Evolutionary conservation across 2,329 filamentous ascomycete genomes (phyloP).

Genomic region (Camillea tinctor): DNA sequence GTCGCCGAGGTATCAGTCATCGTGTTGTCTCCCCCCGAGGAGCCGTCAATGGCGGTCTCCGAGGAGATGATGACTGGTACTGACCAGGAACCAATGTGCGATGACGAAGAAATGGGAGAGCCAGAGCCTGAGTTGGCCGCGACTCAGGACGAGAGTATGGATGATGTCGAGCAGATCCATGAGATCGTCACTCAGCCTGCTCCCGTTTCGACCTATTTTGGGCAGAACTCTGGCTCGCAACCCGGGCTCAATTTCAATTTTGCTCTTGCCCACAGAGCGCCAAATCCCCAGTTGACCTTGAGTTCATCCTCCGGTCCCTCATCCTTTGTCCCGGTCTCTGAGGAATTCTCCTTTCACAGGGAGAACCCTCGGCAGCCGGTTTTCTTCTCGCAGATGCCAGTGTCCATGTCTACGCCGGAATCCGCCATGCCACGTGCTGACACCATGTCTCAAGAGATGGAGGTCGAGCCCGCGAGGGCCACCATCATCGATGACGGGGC

Average conservation of each 20-base stretch:
- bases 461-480: neutral
- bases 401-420: neutral
- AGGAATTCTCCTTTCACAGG: neutral
- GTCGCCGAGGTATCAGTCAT: neutral
- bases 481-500: neutral
- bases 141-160: neutral
- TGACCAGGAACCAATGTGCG: neutral
- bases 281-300: neutral
- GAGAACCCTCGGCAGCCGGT: neutral
- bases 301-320: neutral
- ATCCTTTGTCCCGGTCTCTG: neutral
- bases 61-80: neutral
- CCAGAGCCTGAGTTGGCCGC: neutral
- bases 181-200: neutral
- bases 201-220: neutral
- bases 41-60: neutral
- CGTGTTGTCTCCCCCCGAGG: neutral
- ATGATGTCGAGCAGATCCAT: neutral
- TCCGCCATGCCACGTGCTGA: neutral
- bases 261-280: neutral
- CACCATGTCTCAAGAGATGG: neutral
- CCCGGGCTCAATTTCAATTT: neutral
- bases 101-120: neutral
- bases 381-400: neutral
- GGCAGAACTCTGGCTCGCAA: neutral